Percentiles rank a stretch among this genome's conserved stretches.
These are phyloP conservation scores for Nicotiana undulata DNA, from an alignment of 257 asterid genomes.

Conservation along the genomic window DNA sequence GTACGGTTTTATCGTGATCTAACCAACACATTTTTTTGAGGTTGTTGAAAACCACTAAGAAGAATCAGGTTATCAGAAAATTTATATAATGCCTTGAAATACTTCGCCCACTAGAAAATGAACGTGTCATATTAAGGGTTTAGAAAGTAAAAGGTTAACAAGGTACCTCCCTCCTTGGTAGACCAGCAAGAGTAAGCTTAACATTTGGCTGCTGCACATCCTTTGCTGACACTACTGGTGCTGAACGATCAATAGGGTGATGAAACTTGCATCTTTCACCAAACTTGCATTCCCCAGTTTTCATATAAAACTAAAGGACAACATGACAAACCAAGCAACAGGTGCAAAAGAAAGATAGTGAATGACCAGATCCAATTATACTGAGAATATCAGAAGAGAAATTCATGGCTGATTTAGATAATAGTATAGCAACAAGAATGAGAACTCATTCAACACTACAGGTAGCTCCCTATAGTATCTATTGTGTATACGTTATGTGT, in stretches of 20 bases:
- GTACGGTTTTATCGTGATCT: background rate
- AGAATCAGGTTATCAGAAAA: background rate
- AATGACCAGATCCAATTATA: background rate
- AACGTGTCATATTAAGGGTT: background rate
- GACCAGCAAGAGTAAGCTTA: constrained; percentile 83
- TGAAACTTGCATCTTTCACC: constrained; percentile 79
- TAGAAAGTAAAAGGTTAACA: constrained; percentile 5
- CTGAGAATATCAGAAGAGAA: background rate
- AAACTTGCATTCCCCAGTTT: constrained; percentile 86
- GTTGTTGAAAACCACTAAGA: background rate
- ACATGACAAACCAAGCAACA: constrained; percentile 6
- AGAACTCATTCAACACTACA: constrained; percentile 2
- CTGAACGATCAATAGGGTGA: constrained; percentile 77
- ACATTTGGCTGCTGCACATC: constrained; percentile 49
- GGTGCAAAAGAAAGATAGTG: background rate
- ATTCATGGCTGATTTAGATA: background rate
- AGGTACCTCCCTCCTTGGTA: constrained; percentile 92
- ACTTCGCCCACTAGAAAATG: background rate
- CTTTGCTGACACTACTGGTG: constrained; percentile 24
- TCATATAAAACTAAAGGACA: constrained; percentile 70
- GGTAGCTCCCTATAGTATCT: background rate
- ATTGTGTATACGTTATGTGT: background rate
- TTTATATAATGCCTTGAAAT: background rate
- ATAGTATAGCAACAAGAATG: background rate
- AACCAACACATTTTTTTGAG: background rate